Base-by-base conservation (phyloP, 306 rosid species). In the Notholithocarpus densiflorus region DNA sequence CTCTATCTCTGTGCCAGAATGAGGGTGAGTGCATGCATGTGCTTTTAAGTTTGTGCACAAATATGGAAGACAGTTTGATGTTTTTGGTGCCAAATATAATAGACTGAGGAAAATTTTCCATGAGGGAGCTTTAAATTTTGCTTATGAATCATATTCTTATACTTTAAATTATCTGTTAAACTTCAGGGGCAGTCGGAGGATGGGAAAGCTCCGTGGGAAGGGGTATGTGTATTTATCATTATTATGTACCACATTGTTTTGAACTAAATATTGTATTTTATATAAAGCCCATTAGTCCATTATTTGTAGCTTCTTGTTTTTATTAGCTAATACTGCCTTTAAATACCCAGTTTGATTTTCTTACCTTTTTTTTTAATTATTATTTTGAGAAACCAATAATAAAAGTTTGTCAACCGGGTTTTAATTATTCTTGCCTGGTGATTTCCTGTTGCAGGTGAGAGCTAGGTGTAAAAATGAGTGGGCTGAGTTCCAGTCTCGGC, bases 381-480 rank as follows among this genome's bases (percentile, higher is more conserved):
- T n/a, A 43, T 21, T 3, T 23, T 68, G 34, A 48, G 5, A 68
- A 43, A 55, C 17, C 18, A 37, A 55, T 20, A 79, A 32, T 24
- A 57, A 21, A 34, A 56, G n/a, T 37, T 19, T 20, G 48, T 5
- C 15, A 23, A 27, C 76, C 19, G 4, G 17, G 76, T 73, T 55
- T n/a, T 64, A 55, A 3, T 56, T 10, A 21, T 14, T 66, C 68
- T 17, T 76, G 72, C 79, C 20, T 48, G 73, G 88, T 68, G 34
- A 27, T 10, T 34, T 71, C 56, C 27, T 56, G 62, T 72, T 90
- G 80, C 87, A 96, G 99, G 99, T 96, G 10, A 89, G 91, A 93
- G 78, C 79, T 55, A 89, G 99, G 77, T 96, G 99, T 87, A 85
- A 83, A 90, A 90, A 69, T 32, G 99, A 96, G 87, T 96, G 99